Percentiles rank a stretch among this genome's conserved stretches.
These are phyloP conservation scores for Scheffersomyces segobiensis DNA, from an alignment of 1,139 yeast genomes.

Conservation along the genomic window DNA sequence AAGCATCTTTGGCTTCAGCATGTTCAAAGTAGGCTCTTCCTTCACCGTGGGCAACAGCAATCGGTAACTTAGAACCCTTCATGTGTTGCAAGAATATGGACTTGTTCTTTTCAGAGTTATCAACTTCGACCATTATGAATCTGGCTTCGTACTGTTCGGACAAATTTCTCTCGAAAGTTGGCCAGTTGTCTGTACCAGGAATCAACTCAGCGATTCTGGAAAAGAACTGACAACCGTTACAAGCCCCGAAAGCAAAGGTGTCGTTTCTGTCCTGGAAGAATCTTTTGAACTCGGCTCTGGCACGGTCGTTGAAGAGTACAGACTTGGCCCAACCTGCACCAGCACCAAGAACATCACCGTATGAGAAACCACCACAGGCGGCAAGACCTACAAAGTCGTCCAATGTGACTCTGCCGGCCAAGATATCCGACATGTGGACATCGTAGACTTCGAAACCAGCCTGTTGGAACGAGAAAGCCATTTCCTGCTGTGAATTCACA, in stretches of 20 bases:
- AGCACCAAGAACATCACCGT: slow-evolving; percentile 98
- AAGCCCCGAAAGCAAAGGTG: slow-evolving; percentile 98
- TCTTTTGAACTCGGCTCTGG: slow-evolving; percentile 71
- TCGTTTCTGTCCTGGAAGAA: slow-evolving; percentile 87
- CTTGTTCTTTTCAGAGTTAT: slow-evolving; percentile 45
- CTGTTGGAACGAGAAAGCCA: slow-evolving; percentile 96
- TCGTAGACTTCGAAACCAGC: slow-evolving; percentile 94
- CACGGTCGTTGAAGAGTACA: slow-evolving; percentile 79
- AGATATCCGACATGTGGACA: slow-evolving; percentile 94
- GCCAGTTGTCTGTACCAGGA: slow-evolving; percentile 98
- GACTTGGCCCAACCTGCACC: slow-evolving; percentile 99
- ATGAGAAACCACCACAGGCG: slow-evolving; percentile 99
- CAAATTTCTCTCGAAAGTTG: slow-evolving; percentile 85
- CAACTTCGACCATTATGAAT: slow-evolving; percentile 84
- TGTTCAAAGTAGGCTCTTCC: slow-evolving; percentile 79
- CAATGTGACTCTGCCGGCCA: slow-evolving; percentile 70
- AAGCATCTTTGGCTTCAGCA: slow-evolving; percentile 42
- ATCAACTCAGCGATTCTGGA: slow-evolving; percentile 84
- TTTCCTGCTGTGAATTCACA: slow-evolving; percentile 96
- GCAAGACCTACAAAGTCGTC: slow-evolving; percentile 89
- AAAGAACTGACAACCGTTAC: slow-evolving; percentile 98
- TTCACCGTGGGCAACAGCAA: slow-evolving; percentile 99
- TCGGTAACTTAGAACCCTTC: slow-evolving; percentile 91
- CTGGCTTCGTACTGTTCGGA: slow-evolving; percentile 98
- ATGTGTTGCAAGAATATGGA: slow-evolving; percentile 83